Percentiles rank a stretch among this genome's conserved stretches.
Evolutionary conservation across 768 basidiomycete genomes (phyloP).

Genomic region (Tulasnella sp.): DNA sequence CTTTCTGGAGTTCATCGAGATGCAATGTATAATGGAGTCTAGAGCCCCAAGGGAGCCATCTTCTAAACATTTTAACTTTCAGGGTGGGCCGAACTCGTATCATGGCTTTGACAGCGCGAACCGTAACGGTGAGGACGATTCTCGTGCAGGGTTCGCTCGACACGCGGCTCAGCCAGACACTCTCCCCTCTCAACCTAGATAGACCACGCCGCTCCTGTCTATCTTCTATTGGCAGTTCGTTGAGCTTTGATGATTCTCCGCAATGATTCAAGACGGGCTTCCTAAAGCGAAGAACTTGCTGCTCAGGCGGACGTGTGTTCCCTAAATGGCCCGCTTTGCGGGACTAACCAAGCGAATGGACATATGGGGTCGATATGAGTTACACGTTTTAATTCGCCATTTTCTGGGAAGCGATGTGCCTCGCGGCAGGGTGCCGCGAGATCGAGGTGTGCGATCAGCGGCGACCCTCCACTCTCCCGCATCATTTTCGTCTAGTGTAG

Average conservation of each 20-base stretch:
- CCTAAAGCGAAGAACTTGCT: not conserved
- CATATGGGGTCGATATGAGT: not conserved
- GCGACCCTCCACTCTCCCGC: not conserved
- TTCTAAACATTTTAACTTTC: slow-evolving; percentile 5
- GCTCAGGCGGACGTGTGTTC: not conserved
- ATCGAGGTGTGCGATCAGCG: not conserved
- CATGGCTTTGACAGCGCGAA: not conserved
- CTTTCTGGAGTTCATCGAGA: not conserved
- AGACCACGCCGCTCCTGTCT: not conserved
- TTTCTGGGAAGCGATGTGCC: not conserved
- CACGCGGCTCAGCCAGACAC: not conserved
- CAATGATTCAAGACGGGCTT: not conserved
- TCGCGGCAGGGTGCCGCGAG: not conserved
- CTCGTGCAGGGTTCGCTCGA: no score
- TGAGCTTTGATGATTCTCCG: no score
- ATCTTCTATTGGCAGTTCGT: not conserved
- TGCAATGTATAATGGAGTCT: not conserved
- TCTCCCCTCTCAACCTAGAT: not conserved
- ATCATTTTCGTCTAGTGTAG: not conserved
- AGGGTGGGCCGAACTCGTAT: not conserved
- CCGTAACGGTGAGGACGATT: not conserved
- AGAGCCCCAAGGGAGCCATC: not conserved
- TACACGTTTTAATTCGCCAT: slow-evolving; percentile 9
- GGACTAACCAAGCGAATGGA: not conserved
- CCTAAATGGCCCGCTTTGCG: not conserved